Evolutionary conservation across 768 basidiomycete genomes (phyloP), one percentile per base, ranked within the genome.

Genomic region (Baorangia bicolor): DNA sequence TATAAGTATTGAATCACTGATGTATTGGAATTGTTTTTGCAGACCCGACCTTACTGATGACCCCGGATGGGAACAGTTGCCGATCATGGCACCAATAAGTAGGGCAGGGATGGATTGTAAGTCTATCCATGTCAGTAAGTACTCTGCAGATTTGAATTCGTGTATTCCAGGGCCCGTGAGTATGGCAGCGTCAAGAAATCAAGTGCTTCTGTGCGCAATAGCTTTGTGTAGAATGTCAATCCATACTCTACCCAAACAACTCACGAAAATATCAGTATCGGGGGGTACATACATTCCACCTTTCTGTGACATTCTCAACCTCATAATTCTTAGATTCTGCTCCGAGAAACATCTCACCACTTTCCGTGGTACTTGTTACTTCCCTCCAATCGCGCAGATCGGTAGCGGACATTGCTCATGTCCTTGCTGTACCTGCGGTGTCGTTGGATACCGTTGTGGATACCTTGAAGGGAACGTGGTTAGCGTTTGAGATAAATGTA

Each of bases 381-480:
- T 79, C 85, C 13, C 74, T 88, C 43, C 74, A 80, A 28, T 77
- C 81, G 2, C 77, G 80, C 43, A 75, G 70, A 53, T 78, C 81
- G n/a, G 73, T 83, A 30, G 72, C 80, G 11, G 90, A 92, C 63
- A 69, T 90, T 34, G 75, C 79, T 21, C 86, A 87, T 63, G 59
- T 75, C 25, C 73, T 92, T 31, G 74, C 82, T 8, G 66, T 70
- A 28, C 72, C 78, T 18, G 66, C 76, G 2, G 67, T 75, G 6
- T 61, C 81, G 0, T 59, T 78, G 31, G 63, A 75, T 16, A 75
- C 77, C n/a, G 72, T 81, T 9, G 70, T 75, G 39, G 75, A 79
- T 35, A 74, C 78, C 11, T 60, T 92, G 35, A 76, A 70, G 58
- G 77, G 78, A 30, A 69, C 78, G 3, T 74, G 84, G 58, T 60